A percentile compares a stretch with the other conserved stretches of the same genome.
Conservation (phyloP, 768 basidiomycete genomes). For the Pilatotrama ljubarskyi region DNA sequence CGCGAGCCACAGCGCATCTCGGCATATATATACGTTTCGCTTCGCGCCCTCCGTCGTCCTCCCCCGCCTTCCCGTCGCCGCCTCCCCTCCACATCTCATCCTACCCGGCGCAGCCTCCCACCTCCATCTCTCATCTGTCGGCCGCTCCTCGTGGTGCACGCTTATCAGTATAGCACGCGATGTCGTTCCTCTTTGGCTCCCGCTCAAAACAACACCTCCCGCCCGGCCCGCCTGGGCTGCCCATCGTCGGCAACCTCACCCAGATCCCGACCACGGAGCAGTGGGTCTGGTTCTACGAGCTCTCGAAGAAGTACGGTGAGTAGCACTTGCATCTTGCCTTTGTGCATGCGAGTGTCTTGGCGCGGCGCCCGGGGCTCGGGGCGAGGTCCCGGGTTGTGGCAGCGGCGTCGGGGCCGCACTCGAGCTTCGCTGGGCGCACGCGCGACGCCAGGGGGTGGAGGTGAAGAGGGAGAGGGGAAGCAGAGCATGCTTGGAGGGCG, state of each 20-base stretch:
- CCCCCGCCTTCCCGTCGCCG: not conserved
- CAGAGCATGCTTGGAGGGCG: too few species aligned
- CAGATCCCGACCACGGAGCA: conserved; percentile 27
- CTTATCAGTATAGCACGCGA: not conserved
- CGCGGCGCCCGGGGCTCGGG: not conserved
- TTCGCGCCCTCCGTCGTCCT: not conserved
- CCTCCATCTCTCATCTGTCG: too few species aligned
- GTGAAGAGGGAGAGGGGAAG: not conserved
- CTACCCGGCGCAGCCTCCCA: not conserved
- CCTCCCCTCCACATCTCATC: not conserved
- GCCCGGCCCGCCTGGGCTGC: conserved; percentile 34
- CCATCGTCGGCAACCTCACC: conserved; percentile 36
- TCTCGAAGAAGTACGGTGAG: conserved; percentile 19
- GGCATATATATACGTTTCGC: not conserved
- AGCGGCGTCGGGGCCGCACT: not conserved
- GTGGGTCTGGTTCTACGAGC: conserved; percentile 18
- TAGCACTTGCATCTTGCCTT: not conserved
- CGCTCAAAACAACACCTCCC: conserved; percentile 24
- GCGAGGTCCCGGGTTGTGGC: conserved; percentile 8
- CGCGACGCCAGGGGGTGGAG: not conserved
- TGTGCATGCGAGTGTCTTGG: not conserved
- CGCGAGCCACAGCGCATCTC: not conserved
- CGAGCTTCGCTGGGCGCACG: not conserved
- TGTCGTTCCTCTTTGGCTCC: conserved; percentile 12
- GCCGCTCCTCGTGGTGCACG: not conserved